These are phyloP conservation scores for Botryotinia narcissicola DNA, from an alignment of 2,329 filamentous ascomycete genomes.

Conservation along the genomic window DNA sequence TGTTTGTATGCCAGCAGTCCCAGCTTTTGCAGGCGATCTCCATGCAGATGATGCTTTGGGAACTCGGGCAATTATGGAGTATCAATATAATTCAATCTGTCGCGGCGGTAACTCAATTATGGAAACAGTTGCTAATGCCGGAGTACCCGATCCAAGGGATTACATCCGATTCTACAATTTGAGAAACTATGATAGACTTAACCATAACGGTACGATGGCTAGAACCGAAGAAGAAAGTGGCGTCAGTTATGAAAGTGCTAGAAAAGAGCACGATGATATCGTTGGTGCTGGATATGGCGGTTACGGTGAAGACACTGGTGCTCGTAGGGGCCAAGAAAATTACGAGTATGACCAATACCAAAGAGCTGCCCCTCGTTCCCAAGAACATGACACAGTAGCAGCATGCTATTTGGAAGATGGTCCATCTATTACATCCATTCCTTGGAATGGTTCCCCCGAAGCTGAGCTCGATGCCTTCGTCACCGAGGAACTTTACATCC, in stretches of 20 bases:
- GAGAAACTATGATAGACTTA: conserved; percentile 80
- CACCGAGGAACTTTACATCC: conserved; percentile 61
- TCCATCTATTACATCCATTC: conserved; percentile 59
- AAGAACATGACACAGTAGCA: conserved; percentile 71
- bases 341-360: conserved; percentile 60
- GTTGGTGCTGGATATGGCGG: conserved; percentile 48
- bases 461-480: conserved; percentile 60
- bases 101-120: conserved; percentile 76
- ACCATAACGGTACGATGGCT: conserved; percentile 61
- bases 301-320: conserved; percentile 40
- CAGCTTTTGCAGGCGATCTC: conserved; percentile 79
- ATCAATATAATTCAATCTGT: conserved; percentile 78
- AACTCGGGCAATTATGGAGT: conserved; percentile 85
- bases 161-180: conserved; percentile 87
- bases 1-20: conserved; percentile 75
- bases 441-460: conserved; percentile 55
- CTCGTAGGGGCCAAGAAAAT: conserved; percentile 38
- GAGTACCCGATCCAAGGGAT: conserved; percentile 63
- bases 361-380: conserved; percentile 57
- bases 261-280: conserved; percentile 60
- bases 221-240: conserved; percentile 61
- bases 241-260: conserved; percentile 65
- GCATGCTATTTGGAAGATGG: conserved; percentile 82
- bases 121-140: conserved; percentile 62
- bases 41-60: conserved; percentile 69